Base-by-base conservation (phyloP, 2,329 filamentous ascomycete species). In the Hypoxylon sp. region DNA sequence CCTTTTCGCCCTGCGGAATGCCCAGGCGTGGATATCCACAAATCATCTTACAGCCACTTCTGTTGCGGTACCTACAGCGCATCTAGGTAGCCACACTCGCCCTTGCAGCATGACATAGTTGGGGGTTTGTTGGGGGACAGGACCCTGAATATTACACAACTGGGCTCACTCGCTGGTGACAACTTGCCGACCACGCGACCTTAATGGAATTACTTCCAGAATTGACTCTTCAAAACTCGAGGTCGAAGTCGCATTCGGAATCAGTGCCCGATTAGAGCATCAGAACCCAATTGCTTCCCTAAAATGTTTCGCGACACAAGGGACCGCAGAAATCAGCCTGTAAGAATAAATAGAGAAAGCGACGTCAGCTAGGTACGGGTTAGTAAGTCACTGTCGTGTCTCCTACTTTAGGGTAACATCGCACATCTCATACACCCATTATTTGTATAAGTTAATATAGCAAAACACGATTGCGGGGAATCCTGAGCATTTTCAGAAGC, bases 21-120 rank as follows among this genome's bases (percentile, higher is more conserved):
- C 61, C 41, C 47, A 67, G 62, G 46, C 43, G 32, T 59, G 41
- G 46, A 50, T 56, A 58, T 54, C 58, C 65, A 54, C 59, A 59
- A 67, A 67, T 68, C 62, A 68, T 48, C 52, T 60, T 47, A 62
- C 62, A 65, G 43, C 34, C 49, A 57, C 49, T 26, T 4, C 22
- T 47, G 53, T 39, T 53, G 17, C 34, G 26, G 48, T 44, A 52
- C 41, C 47, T 56, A 15, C 54, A 52, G 46, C 60, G 50, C 43
- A 37, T 54, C 43, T 57, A 20, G 24, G n/a, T n/a, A n/a, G 44
- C 39, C 44, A 34, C 44, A 34, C 55, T 46, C 50, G 62, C 65
- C 65, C 65, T 67, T 67, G 65, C 65, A 67, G 65, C 47, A 57
- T 26, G 20, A 52, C 43, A 26, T 15, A 26, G 11, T 54, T 50